Evolutionary conservation across 257 asterid genomes (phyloP), one percentile per base, ranked within the genome.

Genomic region (Haberlea rhodopensis): DNA sequence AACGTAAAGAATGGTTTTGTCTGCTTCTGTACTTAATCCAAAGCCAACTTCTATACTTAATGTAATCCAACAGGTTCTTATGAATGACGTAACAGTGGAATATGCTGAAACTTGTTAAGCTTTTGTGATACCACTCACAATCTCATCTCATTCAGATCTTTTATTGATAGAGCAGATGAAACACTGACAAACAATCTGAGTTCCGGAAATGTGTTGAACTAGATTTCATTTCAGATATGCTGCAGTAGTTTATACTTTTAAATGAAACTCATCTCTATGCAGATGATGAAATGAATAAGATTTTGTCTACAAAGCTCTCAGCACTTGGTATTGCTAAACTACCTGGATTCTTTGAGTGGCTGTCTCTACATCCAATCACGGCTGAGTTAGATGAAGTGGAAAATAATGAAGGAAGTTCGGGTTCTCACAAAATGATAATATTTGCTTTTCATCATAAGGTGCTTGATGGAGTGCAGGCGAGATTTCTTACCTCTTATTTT

Each of bases 361-460:
- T 92, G 49, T 84, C 87, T 34, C 77, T 86, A 51, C 97, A 92
- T 81, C 99, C 99, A 62, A 83, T 85, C 43, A 67, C 83, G 79
- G 53, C 84, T 52, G 90, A 86, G 80, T 74, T 73, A 67, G 86
- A 72, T 67, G 82, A 76, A 77, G 87, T 78, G 27, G 91, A 84
- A 74, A 62, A 63, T 60, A 62, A 74, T 37, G 87, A 76, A 81
- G 74, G 72, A 79, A 79, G 82, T 66, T 57, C 74, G 56, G 67
- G 82, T 67, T 84, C 95, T 65, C 94, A 80, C 74, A 92, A 92
- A 85, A 89, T 92, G 99, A 87, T 92, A 77, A 83, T 92, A 81
- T 92, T 92, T 85, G 96, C 94, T 65, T 92, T 89, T 80, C 95
- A 89, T 78, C 97, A 89, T 77, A 87, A 75, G 79, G 97, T 92